Percentiles rank a stretch among this genome's conserved stretches.
Evolutionary conservation across 768 basidiomycete species (phyloP).

Genomic region (Piloderma croceum): DNA sequence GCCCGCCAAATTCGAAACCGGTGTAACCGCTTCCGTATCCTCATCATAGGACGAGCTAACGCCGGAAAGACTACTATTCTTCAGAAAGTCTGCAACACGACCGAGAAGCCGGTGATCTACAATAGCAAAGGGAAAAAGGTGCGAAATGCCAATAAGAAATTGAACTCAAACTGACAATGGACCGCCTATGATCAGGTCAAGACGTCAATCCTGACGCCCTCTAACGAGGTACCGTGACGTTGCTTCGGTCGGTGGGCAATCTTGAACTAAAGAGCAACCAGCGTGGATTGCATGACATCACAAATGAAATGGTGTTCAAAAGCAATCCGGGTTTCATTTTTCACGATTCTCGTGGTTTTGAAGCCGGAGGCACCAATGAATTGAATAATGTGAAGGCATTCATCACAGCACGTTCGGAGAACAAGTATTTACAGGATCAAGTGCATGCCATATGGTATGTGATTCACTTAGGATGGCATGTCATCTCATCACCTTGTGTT

Average conservation of each 20-base stretch:
- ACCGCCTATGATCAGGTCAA: too few relatives aligned
- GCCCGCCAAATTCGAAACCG: background rate
- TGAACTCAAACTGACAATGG: background rate
- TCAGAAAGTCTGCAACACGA: constrained; percentile 16
- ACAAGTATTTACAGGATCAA: constrained; percentile 4
- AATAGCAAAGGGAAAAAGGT: constrained; percentile 13
- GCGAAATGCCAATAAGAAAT: background rate
- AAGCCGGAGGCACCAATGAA: constrained; percentile 13
- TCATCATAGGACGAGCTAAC: constrained; percentile 21
- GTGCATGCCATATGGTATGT: constrained; percentile 15
- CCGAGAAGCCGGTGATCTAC: constrained; percentile 11
- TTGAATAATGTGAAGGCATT: constrained; percentile 9
- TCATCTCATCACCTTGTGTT: background rate
- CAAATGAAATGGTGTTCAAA: constrained; percentile 5
- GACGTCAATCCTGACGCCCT: too few relatives aligned
- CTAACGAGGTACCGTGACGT: too few relatives aligned
- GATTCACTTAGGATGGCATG: background rate
- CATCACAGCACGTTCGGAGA: constrained; percentile 5
- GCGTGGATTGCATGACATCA: constrained; percentile 7
- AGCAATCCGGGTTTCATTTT: constrained; percentile 15
- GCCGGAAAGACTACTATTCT: constrained; percentile 23
- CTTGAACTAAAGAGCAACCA: background rate
- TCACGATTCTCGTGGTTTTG: constrained; percentile 21
- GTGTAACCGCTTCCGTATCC: constrained; percentile 16
- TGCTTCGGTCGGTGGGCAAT: too few relatives aligned